Evolutionary conservation across 2,329 filamentous ascomycete species (phyloP).

Genomic region (Clarireedia homoeocarpa): DNA sequence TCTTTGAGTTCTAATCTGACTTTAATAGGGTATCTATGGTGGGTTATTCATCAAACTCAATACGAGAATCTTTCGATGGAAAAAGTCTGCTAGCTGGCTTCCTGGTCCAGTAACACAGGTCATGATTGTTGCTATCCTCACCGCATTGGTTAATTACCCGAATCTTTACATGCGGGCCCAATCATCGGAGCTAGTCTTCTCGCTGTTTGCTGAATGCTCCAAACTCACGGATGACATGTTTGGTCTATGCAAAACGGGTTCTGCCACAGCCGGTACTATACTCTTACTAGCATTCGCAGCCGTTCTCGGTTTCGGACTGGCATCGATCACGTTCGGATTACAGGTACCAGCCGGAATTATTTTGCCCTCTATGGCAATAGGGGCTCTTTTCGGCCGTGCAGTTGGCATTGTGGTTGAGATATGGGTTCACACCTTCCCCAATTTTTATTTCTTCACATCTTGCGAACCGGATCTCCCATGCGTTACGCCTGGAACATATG

Average conservation of each 20-base stretch:
- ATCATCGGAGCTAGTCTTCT: slow-evolving; percentile 82
- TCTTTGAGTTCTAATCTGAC: slow-evolving; percentile 11
- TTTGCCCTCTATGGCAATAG: slow-evolving; percentile 91
- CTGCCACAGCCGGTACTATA: slow-evolving; percentile 74
- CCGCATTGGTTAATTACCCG: slow-evolving; percentile 86
- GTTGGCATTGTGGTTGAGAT: slow-evolving; percentile 86
- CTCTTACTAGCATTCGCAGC: slow-evolving; percentile 76
- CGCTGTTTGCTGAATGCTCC: slow-evolving; percentile 85
- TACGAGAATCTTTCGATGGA: slow-evolving; percentile 77
- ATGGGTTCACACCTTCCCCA: slow-evolving; percentile 55
- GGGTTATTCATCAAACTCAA: slow-evolving; percentile 93
- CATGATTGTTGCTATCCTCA: slow-evolving; percentile 67
- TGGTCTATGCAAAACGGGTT: slow-evolving; percentile 81
- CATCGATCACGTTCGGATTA: slow-evolving; percentile 84
- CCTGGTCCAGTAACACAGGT: slow-evolving; percentile 75
- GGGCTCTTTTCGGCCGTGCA: slow-evolving; percentile 81
- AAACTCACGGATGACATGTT: slow-evolving; percentile 77
- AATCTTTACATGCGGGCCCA: slow-evolving; percentile 96
- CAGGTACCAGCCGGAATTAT: slow-evolving; percentile 95
- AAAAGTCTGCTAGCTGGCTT: slow-evolving; percentile 56
- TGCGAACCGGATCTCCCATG: slow-evolving; percentile 62
- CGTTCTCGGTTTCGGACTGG: slow-evolving; percentile 74
- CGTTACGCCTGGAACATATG: slow-evolving; percentile 90
- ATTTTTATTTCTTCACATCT: slow-evolving; percentile 5
- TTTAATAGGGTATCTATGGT: slow-evolving; percentile 71